These are phyloP conservation scores for Coelastrella sp. DNA, from an alignment of 139 green algal genomes.

Conservation along the genomic window DNA sequence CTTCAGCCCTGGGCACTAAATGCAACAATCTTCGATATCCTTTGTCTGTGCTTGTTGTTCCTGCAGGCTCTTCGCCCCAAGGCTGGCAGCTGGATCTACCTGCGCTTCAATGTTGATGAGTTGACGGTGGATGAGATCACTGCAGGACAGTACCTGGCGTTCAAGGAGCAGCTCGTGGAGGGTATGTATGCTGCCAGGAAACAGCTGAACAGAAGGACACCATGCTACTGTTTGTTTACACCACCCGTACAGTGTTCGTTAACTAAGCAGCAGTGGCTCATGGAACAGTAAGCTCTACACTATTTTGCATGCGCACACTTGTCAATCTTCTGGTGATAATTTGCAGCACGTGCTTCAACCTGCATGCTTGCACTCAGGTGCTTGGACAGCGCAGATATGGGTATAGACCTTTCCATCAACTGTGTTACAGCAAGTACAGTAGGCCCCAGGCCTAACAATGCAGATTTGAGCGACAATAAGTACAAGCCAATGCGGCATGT, in stretches of 20 bases:
- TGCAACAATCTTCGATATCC: background rate
- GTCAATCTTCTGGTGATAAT: background rate
- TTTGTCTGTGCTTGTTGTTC: background rate
- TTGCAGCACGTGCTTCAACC: background rate
- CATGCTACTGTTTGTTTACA: background rate
- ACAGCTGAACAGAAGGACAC: background rate
- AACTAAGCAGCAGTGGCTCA: background rate
- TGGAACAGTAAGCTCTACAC: no score
- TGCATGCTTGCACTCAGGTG: no score
- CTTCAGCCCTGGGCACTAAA: background rate
- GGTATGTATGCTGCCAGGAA: background rate
- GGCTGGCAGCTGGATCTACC: constrained; percentile 47
- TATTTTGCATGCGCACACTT: no score
- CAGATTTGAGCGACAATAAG: no score
- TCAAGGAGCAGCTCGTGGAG: constrained; percentile 78
- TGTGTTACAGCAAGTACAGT: no score
- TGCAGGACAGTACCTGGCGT: constrained; percentile 72
- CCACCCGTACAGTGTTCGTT: background rate
- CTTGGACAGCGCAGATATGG: no score
- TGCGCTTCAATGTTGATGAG: constrained; percentile 61
- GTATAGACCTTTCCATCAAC: no score
- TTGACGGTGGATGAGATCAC: constrained; percentile 70
- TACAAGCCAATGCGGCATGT: background rate
- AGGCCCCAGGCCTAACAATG: no score
- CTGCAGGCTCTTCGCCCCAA: constrained; percentile 27